phyloP scores from a whole-genome alignment of 1,284 basidiomycete genomes.

The Papiliotrema flavescens region DNA sequence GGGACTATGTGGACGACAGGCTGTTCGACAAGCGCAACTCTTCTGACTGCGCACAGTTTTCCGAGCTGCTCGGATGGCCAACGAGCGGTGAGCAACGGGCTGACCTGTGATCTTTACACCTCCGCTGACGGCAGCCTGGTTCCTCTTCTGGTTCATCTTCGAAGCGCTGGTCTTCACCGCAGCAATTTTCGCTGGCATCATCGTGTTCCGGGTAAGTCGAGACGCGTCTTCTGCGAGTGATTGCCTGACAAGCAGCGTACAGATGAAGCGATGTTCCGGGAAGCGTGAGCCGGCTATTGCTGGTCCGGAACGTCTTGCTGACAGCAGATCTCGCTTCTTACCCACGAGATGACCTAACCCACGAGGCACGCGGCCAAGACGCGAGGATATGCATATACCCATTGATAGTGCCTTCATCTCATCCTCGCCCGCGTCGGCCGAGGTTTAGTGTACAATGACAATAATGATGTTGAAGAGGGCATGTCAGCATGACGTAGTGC shows the following conservation, averaged over 20 bases:
- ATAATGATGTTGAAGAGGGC: neutral
- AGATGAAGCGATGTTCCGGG: slow-evolving; percentile 11
- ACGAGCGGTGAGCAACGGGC: slow-evolving; percentile 32
- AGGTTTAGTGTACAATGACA: too few relatives aligned
- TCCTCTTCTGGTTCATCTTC: slow-evolving; percentile 39
- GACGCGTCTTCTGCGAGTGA: neutral
- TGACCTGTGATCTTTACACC: too few relatives aligned
- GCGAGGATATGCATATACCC: neutral
- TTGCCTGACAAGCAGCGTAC: slow-evolving; percentile 9
- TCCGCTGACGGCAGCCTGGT: slow-evolving; percentile 30
- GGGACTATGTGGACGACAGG: slow-evolving; percentile 48
- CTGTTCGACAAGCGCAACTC: slow-evolving; percentile 47
- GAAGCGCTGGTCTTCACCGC: slow-evolving; percentile 39
- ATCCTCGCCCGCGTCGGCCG: too few relatives aligned
- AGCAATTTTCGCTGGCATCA: slow-evolving; percentile 46
- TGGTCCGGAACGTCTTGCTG: neutral
- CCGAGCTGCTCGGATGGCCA: slow-evolving; percentile 42
- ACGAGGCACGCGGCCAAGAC: neutral
- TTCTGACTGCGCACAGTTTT: slow-evolving; percentile 46
- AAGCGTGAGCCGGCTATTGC: slow-evolving; percentile 9
- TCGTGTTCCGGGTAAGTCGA: slow-evolving; percentile 41
- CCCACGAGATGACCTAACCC: neutral
- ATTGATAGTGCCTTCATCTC: neutral
- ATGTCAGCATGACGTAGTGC: slow-evolving; percentile 1
- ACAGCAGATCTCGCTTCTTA: slow-evolving; percentile 1